Evolutionary conservation across 2,329 filamentous ascomycete genomes (phyloP).

Genomic region (Paecilomyces formosus): DNA sequence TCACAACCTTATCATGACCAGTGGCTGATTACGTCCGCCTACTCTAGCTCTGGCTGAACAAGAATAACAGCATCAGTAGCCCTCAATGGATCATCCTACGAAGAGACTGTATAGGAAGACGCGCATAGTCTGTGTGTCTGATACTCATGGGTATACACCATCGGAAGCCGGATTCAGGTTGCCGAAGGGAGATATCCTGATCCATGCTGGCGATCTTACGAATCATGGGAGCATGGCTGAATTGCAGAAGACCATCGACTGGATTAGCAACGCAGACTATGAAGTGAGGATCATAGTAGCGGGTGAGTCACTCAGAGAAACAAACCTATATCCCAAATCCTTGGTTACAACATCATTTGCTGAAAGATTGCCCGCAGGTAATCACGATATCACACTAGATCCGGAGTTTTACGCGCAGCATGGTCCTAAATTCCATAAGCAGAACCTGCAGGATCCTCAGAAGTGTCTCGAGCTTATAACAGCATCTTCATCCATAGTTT

Average conservation of each 20-base stretch:
- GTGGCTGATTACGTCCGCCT: background rate
- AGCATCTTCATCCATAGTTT: constrained; percentile 40
- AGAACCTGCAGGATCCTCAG: constrained; percentile 35
- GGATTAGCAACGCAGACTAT: constrained; percentile 47
- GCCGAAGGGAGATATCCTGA: constrained; percentile 50
- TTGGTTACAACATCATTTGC: background rate
- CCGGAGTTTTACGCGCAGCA: constrained; percentile 39
- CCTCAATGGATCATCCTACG: background rate
- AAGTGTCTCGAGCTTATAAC: constrained; percentile 38
- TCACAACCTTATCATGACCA: too few species aligned
- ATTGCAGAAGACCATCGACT: constrained; percentile 44
- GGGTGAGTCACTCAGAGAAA: constrained; percentile 28
- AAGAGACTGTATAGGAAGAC: constrained; percentile 26
- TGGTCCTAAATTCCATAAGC: constrained; percentile 36
- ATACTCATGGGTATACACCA: constrained; percentile 50
- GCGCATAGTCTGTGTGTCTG: constrained; percentile 52
- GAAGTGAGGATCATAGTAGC: constrained; percentile 50
- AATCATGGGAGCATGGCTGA: constrained; percentile 48
- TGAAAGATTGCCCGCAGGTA: constrained; percentile 33
- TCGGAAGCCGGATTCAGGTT: constrained; percentile 42
- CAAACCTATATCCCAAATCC: background rate
- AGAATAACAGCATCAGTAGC: background rate
- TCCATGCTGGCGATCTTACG: constrained; percentile 53
- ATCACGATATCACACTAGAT: constrained; percentile 52
- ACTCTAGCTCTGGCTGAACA: background rate